Evolutionary conservation across 2,329 filamentous ascomycete genomes (phyloP), one percentile per base, ranked within the genome.

Genomic region (Zasmidium citrigriseum): DNA sequence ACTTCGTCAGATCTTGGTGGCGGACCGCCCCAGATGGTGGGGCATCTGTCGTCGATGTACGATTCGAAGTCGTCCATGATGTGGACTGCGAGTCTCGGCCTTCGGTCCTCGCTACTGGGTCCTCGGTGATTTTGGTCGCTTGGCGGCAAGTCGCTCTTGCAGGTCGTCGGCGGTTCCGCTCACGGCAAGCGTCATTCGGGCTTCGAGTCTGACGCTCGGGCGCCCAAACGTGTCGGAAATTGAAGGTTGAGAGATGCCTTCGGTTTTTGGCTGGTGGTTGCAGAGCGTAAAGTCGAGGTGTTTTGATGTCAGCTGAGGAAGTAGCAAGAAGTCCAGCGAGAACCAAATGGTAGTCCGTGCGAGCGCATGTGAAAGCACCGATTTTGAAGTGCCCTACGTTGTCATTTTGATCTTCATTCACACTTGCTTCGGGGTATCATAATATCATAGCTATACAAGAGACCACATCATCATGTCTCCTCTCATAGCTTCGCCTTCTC

Each of bases 401-500:
- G 10, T 24, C 22, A 12, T 14, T 14, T 23, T 49, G 46, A 22
- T 10, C 21, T 27, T 49, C 50, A 34, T 52, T 45, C 21, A 21
- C 20, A 16, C 21, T 22, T 52, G 45, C 50, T 52, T 52, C 34
- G 23, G 50, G 50, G 50, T 52, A 52, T 52, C 50, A 45, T 45
- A 22, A 22, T 21, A 52, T 52, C 29, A 23, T 21, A 45, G 29
- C 21, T 34, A 51, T 51, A 23, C 34, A 49, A 14, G 22, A 22
- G 44, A 47, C 16, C 4, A 14, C 23, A n/a, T n/a, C n/a, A n/a
- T n/a, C 47, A 44, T 34, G 47, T 52, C 48, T 21, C 34, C 50
- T 10, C 27, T 75, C 69, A 86, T 55, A 88, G 71, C 73, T 82
- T 87, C 24, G 84, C 82, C 77, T 86, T 88, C 66, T 84, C 80